Base-by-base conservation (phyloP, 1,284 basidiomycete genomes). In the Pseudozyma tsukubaensis region DNA sequence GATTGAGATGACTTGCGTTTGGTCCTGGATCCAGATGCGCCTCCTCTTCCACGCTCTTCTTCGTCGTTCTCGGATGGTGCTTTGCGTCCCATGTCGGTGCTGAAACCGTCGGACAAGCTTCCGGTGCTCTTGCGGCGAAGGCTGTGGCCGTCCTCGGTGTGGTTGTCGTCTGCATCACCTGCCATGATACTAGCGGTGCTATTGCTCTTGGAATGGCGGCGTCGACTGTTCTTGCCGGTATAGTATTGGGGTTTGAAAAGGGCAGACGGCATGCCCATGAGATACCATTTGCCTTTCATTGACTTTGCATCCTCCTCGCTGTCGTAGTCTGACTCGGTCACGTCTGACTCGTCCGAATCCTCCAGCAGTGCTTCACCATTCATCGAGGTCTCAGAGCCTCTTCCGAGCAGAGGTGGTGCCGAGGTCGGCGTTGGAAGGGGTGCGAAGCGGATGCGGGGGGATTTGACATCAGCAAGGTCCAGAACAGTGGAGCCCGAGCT, bases 191-290 rank as follows among this genome's bases (percentile, higher is more conserved):
- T 37, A 42, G 16, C 32, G 50, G 49, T 56, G 50, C 56, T 57
- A 45, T 42, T 56, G 37, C 35, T 59, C 40, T 67, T 69, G 21
- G 40, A 32, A 34, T 59, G 59, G 4, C 67, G 59, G 12, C 72
- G 72, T 40, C 62, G 56, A 50, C 54, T 55, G 52, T 49, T 57
- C 55, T 76, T 71, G 51, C 54, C 40, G 13, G 68, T 67, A 55
- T 75, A 75, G 56, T 73, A 67, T 24, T 72, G 50, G 0, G 78
- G 67, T 60, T 73, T 80, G 67, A 80, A 80, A 29, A 72, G 59
- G n/a, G 72, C 66, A 9, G 77, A 62, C 2, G 79, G 76, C 76
- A 81, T 80, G 34, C 77, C 77, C 79, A 81, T 81, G 35, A 81
- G 56, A 47, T 81, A 81, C 79, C 76, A 79, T 40, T 78, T 79